phyloP scores from a whole-genome alignment of 495 filamentous ascomycete species.

The Astrocystis sublimbata region DNA sequence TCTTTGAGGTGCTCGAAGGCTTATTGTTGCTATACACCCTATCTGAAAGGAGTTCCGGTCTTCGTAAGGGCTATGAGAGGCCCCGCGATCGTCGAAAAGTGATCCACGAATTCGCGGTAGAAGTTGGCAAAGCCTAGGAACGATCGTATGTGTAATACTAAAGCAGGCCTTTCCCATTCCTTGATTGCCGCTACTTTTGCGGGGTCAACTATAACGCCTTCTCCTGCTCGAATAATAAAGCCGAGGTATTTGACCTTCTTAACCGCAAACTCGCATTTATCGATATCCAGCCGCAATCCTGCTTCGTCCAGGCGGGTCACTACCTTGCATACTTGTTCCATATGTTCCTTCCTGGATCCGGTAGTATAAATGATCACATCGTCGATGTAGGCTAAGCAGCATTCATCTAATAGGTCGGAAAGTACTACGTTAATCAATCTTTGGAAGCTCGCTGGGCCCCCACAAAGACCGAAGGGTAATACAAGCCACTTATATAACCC shows the following conservation, averaged over 20 bases:
- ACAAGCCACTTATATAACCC: conserved; percentile 36
- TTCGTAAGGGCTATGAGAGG: background rate
- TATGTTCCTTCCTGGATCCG: background rate
- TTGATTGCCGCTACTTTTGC: background rate
- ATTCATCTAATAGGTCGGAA: conserved; percentile 26
- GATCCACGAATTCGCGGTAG: background rate
- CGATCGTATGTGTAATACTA: background rate
- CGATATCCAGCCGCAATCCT: background rate
- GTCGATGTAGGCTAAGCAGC: conserved; percentile 31
- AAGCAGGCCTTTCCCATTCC: background rate
- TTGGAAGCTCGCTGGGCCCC: conserved; percentile 29
- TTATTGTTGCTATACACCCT: background rate
- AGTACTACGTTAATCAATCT: conserved; percentile 35
- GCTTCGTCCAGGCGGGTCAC: background rate
- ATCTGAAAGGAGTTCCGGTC: background rate
- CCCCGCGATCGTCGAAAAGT: background rate
- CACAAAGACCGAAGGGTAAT: conserved; percentile 36
- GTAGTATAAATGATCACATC: conserved; percentile 27
- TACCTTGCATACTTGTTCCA: background rate
- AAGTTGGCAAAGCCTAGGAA: conserved; percentile 7
- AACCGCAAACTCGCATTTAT: conserved; percentile 5
- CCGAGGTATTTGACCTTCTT: background rate
- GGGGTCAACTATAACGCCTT: background rate
- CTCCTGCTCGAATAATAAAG: background rate
- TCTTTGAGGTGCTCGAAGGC: background rate